These are phyloP conservation scores for Pichia sp. DNA, from an alignment of 1,139 yeast species.

Conservation along the genomic window DNA sequence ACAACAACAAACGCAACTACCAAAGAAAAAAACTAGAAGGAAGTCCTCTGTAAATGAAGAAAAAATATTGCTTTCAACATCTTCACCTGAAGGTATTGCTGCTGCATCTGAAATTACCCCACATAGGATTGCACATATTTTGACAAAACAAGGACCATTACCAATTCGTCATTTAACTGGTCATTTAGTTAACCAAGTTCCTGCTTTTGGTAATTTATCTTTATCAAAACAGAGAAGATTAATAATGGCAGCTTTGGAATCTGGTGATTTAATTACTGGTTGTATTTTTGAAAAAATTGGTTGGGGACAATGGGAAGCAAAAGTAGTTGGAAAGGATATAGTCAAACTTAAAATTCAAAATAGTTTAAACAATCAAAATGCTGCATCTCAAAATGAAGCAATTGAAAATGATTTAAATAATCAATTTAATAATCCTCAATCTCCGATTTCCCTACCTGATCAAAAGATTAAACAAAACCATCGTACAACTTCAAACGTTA, in stretches of 20 bases:
- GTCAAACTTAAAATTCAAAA: conserved; percentile 33
- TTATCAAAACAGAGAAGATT: conserved; percentile 84
- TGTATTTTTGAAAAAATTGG: conserved; percentile 88
- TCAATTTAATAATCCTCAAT: neutral
- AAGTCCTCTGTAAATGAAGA: conserved; percentile 23
- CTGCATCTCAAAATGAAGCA: neutral
- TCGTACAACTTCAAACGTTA: neutral
- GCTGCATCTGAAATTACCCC: conserved; percentile 87
- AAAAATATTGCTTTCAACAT: conserved; percentile 51
- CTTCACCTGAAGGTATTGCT: conserved; percentile 82
- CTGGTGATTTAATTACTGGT: conserved; percentile 54
- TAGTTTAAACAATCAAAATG: conserved; percentile 1
- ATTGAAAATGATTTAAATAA: neutral
- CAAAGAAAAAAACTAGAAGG: conserved; percentile 19
- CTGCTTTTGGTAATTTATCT: conserved; percentile 73
- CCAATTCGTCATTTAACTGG: conserved; percentile 88
- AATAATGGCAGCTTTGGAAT: conserved; percentile 82
- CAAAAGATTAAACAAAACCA: neutral
- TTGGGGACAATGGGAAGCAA: conserved; percentile 98
- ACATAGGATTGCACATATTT: conserved; percentile 61
- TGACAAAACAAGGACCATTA: conserved; percentile 73
- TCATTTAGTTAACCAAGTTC: conserved; percentile 68
- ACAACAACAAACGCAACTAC: conserved; percentile 4
- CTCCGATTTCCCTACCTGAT: neutral
- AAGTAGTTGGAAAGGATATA: conserved; percentile 33